phyloP scores from a whole-genome alignment of 2,329 filamentous ascomycete species.

The Microdochium bolleyi region DNA sequence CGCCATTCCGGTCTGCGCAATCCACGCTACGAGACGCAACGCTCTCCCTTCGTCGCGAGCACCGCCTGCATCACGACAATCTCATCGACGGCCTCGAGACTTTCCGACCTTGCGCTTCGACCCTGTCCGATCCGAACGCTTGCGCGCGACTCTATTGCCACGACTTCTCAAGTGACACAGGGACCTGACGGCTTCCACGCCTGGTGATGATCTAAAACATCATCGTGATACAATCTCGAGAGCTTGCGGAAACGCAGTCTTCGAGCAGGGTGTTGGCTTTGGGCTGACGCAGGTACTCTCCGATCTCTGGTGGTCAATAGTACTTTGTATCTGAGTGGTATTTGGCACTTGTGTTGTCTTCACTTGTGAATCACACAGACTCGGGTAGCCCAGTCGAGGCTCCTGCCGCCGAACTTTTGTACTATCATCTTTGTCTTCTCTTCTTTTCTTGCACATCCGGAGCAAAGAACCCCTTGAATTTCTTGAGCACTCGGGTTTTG shows the following conservation, averaged over 20 bases:
- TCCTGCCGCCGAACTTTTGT: background rate
- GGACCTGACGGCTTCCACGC: background rate
- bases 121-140: background rate
- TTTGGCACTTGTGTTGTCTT: background rate
- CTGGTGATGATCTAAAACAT: background rate
- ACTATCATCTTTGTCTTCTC: background rate
- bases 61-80: background rate
- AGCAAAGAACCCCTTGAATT: background rate
- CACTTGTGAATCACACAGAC: background rate
- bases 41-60: background rate
- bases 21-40: background rate
- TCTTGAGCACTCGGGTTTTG: constrained; percentile 13
- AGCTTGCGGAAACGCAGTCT: background rate
- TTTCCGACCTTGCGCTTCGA: background rate
- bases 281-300: background rate
- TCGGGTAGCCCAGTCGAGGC: background rate
- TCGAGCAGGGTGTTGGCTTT: background rate
- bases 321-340: background rate
- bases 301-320: background rate
- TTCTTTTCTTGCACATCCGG: background rate
- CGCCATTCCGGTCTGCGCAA: background rate
- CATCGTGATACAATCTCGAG: background rate
- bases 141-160: background rate
- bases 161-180: background rate
- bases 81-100: background rate